phyloP scores from a whole-genome alignment of 768 basidiomycete genomes.

The Tylopilus plumbeoviolaceoides region DNA sequence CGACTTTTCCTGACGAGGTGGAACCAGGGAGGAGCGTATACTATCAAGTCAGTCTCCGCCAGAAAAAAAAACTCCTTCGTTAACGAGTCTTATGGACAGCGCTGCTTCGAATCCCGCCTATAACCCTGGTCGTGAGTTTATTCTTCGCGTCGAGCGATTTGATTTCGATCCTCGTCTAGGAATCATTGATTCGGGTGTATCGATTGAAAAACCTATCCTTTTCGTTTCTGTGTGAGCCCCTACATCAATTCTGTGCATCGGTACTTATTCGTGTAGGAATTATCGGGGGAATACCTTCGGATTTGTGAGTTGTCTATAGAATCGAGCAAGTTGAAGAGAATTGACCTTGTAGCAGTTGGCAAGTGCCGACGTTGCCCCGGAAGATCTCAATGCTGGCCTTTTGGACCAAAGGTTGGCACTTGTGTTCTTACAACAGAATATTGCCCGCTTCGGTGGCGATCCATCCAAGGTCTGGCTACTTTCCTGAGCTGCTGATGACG shows the following conservation, averaged over 20 bases:
- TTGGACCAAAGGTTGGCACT: constrained; percentile 58
- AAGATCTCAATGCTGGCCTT: constrained; percentile 57
- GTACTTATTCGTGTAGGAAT: constrained; percentile 7
- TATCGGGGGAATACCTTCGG: constrained; percentile 17
- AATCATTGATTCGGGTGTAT: constrained; percentile 8
- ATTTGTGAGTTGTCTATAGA: constrained; percentile 6
- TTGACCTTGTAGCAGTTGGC: constrained; percentile 37
- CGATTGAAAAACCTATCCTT: constrained; percentile 11
- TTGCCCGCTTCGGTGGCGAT: constrained; percentile 62
- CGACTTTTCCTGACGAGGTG: background rate
- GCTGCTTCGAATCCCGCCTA: constrained; percentile 16
- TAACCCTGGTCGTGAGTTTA: constrained; percentile 13
- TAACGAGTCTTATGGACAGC: constrained; percentile 1
- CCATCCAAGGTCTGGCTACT: constrained; percentile 40
- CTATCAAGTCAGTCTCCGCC: constrained; percentile 4
- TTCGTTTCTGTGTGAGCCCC: constrained; percentile 17
- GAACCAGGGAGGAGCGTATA: constrained; percentile 14
- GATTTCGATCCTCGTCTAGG: background rate
- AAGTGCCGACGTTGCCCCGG: constrained; percentile 39
- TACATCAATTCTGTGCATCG: background rate
- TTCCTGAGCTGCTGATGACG: background rate
- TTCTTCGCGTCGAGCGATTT: background rate
- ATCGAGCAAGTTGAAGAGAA: background rate
- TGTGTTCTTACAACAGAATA: constrained; percentile 60
- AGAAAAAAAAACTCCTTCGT: too few relatives aligned